Conservation (phyloP, 176 grass and related monocot genomes). For the Avena insularis region DNA sequence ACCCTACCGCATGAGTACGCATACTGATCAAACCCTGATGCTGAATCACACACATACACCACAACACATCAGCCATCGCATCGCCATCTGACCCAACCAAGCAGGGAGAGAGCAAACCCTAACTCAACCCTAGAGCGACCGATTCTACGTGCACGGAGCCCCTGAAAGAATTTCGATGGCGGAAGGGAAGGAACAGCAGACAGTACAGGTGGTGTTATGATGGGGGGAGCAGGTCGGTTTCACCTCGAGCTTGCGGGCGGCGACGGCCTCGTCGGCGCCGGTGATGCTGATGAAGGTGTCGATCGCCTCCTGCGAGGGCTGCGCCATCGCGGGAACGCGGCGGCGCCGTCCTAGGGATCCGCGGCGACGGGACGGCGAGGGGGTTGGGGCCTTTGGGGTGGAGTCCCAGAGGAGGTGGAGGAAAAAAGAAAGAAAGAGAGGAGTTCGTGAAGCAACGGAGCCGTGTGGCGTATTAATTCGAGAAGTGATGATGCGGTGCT, state of each 20-base stretch:
- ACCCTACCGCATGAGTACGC: background rate
- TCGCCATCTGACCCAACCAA: constrained; percentile 5
- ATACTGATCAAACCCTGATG: background rate
- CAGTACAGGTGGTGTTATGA: background rate
- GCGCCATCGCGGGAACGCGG: constrained; percentile 48
- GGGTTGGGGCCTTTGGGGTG: constrained; percentile 25
- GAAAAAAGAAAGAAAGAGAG: constrained; percentile 16
- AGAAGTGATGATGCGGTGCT: constrained; percentile 23
- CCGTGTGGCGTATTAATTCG: constrained; percentile 38
- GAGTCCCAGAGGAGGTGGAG: constrained; percentile 16
- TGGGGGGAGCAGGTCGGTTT: background rate
- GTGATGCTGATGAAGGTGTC: constrained; percentile 89
- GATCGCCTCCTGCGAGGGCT: constrained; percentile 73
- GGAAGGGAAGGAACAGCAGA: background rate
- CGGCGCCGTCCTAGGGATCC: background rate
- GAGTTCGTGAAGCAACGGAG: constrained; percentile 46
- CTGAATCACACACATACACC: background rate
- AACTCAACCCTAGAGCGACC: background rate
- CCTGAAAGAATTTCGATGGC: background rate
- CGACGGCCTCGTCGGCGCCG: constrained; percentile 60
- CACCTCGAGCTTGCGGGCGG: constrained; percentile 89
- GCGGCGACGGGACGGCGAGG: constrained; percentile 18
- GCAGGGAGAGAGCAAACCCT: constrained; percentile 32
- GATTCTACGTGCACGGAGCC: background rate
- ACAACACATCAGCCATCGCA: constrained; percentile 12